These are phyloP conservation scores for Geotrichum ghanense DNA, from an alignment of 805 yeast genomes.

Conservation along the genomic window DNA sequence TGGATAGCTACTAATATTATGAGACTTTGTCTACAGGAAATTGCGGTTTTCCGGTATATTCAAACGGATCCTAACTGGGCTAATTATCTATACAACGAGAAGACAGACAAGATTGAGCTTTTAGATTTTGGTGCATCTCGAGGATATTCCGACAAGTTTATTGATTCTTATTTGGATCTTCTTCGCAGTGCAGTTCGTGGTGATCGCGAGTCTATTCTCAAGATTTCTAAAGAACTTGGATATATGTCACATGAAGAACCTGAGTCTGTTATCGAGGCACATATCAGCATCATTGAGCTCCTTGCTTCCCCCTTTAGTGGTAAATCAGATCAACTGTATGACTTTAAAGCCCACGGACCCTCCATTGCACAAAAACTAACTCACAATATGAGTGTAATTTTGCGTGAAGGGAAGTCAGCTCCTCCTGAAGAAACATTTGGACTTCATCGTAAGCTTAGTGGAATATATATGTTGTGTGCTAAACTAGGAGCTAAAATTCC, in stretches of 20 bases:
- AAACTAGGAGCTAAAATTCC: slow-evolving; percentile 74
- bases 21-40: slow-evolving; percentile 78
- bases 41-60: slow-evolving; percentile 79
- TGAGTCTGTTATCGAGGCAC: slow-evolving; percentile 79
- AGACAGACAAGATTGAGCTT: slow-evolving; percentile 53
- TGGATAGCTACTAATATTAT: slow-evolving; percentile 64
- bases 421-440: slow-evolving; percentile 98
- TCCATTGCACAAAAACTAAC: slow-evolving; percentile 91
- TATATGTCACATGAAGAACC: slow-evolving; percentile 87
- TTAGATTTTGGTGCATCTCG: slow-evolving; percentile 95
- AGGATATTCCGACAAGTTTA: slow-evolving; percentile 58
- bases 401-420: slow-evolving; percentile 82
- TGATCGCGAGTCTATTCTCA: slow-evolving; percentile 53
- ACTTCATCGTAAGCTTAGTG: slow-evolving; percentile 90
- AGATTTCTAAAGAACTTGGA: slow-evolving; percentile 63
- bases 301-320: slow-evolving; percentile 85
- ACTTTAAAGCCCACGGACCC: slow-evolving; percentile 52
- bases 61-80: slow-evolving; percentile 99
- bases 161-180: slow-evolving; percentile 54
- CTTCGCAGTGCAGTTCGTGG: slow-evolving; percentile 62
- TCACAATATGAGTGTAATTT: slow-evolving; percentile 78
- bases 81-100: slow-evolving; percentile 71
- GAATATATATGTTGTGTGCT: slow-evolving; percentile 85
- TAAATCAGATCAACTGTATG: slow-evolving; percentile 35
- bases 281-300: slow-evolving; percentile 78